These are phyloP conservation scores for Picochlorum sp. DNA, from an alignment of 139 green algal genomes.

Conservation along the genomic window DNA sequence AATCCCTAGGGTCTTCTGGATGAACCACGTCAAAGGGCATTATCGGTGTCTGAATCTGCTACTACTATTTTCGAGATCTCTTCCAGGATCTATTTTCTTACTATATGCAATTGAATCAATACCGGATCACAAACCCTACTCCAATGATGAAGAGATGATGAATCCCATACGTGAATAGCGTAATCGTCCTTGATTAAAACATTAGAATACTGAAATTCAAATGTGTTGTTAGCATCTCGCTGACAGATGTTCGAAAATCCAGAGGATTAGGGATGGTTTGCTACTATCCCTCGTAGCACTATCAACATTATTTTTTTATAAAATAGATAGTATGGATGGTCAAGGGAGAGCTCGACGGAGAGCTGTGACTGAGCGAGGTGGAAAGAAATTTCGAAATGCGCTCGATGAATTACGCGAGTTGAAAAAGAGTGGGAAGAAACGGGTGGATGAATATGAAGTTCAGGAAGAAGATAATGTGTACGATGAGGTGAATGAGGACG, in stretches of 20 bases:
- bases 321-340: slow-evolving; percentile 6
- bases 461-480: slow-evolving; percentile 79
- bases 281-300: slow-evolving; percentile 4
- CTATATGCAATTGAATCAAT: too few relatives aligned
- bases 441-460: slow-evolving; percentile 52
- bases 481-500: slow-evolving; percentile 79
- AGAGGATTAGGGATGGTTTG: not conserved
- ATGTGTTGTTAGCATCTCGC: not conserved
- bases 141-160: too few relatives aligned
- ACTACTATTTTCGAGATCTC: too few relatives aligned
- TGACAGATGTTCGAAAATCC: slow-evolving; percentile 3
- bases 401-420: slow-evolving; percentile 36
- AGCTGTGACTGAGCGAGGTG: not conserved
- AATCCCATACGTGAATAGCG: too few relatives aligned
- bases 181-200: not conserved
- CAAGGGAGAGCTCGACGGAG: slow-evolving; percentile 4
- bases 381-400: slow-evolving; percentile 21
- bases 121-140: too few relatives aligned
- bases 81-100: too few relatives aligned
- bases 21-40: not conserved
- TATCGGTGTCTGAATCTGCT: too few relatives aligned
- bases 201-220: not conserved
- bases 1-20: not conserved
- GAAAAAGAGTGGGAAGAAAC: slow-evolving; percentile 37
- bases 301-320: slow-evolving; percentile 1